Percentiles rank a stretch among this genome's conserved stretches.
These are phyloP conservation scores for Acer saccharum DNA, from an alignment of 345 rosid species.

Conservation along the genomic window DNA sequence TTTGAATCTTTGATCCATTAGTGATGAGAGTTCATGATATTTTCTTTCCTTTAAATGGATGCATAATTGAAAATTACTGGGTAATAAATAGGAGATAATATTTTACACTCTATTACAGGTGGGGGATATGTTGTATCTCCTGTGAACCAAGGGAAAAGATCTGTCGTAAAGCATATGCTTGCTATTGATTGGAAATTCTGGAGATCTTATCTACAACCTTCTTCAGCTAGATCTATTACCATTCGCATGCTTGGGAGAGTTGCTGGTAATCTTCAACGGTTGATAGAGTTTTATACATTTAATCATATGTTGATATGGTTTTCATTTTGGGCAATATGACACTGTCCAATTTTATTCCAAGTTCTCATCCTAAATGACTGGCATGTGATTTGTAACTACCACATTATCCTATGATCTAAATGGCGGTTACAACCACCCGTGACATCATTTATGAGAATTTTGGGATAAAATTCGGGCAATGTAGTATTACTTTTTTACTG, in stretches of 20 bases:
- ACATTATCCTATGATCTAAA: neutral
- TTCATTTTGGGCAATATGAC: neutral
- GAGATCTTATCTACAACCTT: slow-evolving; percentile 74
- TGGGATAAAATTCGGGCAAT: neutral
- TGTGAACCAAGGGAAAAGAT: slow-evolving; percentile 64
- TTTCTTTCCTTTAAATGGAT: neutral
- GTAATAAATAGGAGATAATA: slow-evolving; percentile 12
- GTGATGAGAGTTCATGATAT: neutral
- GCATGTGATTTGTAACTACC: neutral
- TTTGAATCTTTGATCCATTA: neutral
- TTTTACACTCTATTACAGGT: slow-evolving; percentile 50
- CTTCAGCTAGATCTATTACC: slow-evolving; percentile 77
- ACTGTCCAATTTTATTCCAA: neutral
- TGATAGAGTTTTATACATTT: slow-evolving; percentile 10
- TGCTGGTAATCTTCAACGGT: slow-evolving; percentile 57
- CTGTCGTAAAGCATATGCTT: slow-evolving; percentile 95
- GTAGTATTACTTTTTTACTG: neutral
- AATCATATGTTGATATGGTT: slow-evolving; percentile 7
- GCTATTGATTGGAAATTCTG: slow-evolving; percentile 95
- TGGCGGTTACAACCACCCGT: neutral
- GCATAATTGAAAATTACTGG: slow-evolving; percentile 7
- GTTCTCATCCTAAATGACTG: neutral
- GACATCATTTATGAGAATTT: neutral
- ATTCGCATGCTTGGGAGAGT: slow-evolving; percentile 87
- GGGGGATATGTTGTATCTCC: slow-evolving; percentile 96